Evolutionary conservation across 176 grass and related monocot species (phyloP).

Genomic region (Miscanthus lutarioriparius): DNA sequence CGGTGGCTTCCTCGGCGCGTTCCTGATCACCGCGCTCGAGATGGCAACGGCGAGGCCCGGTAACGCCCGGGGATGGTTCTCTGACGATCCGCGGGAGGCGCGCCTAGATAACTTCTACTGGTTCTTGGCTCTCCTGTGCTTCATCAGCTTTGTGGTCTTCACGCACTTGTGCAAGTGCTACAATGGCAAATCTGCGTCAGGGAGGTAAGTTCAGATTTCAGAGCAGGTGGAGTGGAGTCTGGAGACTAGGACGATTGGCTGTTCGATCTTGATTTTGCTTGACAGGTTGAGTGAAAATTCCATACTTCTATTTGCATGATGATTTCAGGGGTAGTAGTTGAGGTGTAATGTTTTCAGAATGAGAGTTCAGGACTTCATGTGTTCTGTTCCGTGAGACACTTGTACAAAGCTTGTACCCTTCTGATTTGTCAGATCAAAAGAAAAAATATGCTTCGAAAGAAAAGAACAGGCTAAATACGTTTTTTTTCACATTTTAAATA

Average conservation of each 20-base stretch:
- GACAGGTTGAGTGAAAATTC: neutral
- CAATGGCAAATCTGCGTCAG: constrained; percentile 30
- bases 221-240: no score
- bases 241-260: neutral
- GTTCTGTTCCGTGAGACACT: neutral
- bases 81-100: constrained; percentile 61
- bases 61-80: constrained; percentile 57
- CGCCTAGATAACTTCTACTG: constrained; percentile 74
- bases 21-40: constrained; percentile 66
- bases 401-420: constrained; percentile 7
- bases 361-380: neutral
- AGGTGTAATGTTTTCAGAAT: neutral
- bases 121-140: constrained; percentile 66
- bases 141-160: constrained; percentile 64
- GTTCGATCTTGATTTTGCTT: neutral
- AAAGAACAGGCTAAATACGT: neutral
- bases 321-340: neutral
- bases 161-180: constrained; percentile 52
- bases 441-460: neutral
- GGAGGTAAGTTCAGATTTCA: neutral
- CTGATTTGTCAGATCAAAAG: neutral
- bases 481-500: no score
- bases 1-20: constrained; percentile 71
- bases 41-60: constrained; percentile 28
- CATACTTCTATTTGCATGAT: neutral